These are phyloP conservation scores for Aureobasidium pullulans DNA, from an alignment of 2,329 filamentous ascomycete species.

Conservation along the genomic window DNA sequence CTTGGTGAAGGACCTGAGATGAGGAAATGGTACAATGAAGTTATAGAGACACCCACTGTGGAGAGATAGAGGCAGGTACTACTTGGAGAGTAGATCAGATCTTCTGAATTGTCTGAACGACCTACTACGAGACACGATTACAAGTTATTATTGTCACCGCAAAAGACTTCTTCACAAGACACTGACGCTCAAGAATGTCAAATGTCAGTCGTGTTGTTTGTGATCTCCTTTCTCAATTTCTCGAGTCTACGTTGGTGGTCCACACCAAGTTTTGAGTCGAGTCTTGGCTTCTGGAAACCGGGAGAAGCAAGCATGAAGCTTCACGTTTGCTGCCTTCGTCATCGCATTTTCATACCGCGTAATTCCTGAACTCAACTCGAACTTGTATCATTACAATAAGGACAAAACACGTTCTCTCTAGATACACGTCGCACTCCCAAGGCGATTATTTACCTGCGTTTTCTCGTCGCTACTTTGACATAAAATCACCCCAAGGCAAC, in stretches of 20 bases:
- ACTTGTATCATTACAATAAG: background rate
- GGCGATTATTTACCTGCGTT: no score
- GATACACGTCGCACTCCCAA: no score
- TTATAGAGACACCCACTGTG: conserved; percentile 6
- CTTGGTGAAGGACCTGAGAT: conserved; percentile 27
- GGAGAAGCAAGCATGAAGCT: background rate
- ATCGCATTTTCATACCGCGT: background rate
- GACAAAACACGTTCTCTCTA: no score
- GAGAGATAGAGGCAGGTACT: background rate
- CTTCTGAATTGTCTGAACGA: background rate
- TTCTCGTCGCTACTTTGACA: no score
- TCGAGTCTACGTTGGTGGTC: background rate
- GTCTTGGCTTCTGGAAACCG: background rate
- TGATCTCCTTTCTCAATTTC: no score
- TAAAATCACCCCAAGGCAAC: background rate
- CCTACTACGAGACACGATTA: no score
- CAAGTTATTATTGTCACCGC: no score
- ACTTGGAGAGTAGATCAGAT: background rate
- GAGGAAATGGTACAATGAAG: conserved; percentile 5
- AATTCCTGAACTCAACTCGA: no score
- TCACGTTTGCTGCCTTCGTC: background rate
- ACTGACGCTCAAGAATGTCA: no score
- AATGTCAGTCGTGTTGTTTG: background rate
- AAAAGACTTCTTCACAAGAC: no score
- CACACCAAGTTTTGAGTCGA: background rate